Evolutionary conservation across 2,329 filamentous ascomycete genomes (phyloP).

Genomic region (Coleophoma cylindrospora): DNA sequence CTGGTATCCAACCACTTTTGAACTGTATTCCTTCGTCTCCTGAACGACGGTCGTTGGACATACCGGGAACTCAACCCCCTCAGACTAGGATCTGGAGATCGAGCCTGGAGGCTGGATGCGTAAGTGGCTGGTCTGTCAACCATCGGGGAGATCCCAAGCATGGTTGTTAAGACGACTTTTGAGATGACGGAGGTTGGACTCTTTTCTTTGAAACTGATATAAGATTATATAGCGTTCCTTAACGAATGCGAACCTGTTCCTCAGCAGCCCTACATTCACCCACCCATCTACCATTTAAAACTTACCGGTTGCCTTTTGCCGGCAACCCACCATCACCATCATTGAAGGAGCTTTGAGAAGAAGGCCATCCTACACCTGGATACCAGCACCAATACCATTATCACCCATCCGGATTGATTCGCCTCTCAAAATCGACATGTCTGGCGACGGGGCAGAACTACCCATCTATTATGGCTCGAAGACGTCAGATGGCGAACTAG

Average conservation of each 20-base stretch:
- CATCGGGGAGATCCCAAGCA: constrained; percentile 3
- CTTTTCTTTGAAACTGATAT: constrained; percentile 10
- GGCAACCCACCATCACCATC: constrained; percentile 1
- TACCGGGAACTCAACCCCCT: neutral
- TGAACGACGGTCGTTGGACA: neutral
- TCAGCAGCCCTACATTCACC: too few relatives aligned
- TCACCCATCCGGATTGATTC: neutral
- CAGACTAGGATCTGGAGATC: constrained; percentile 1
- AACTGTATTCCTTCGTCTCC: neutral
- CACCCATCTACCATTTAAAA: too few relatives aligned
- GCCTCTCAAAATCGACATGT: constrained; percentile 8
- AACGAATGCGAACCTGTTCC: neutral
- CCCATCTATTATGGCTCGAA: constrained; percentile 13
- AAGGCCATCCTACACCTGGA: constrained; percentile 9
- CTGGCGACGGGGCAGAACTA: constrained; percentile 12
- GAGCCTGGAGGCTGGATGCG: neutral
- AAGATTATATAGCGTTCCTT: constrained; percentile 9
- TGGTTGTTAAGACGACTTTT: constrained; percentile 5
- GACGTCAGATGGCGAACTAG: constrained; percentile 14
- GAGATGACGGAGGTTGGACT: constrained; percentile 10
- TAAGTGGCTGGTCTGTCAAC: neutral
- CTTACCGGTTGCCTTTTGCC: neutral
- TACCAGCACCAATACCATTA: constrained; percentile 7
- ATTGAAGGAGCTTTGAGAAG: constrained; percentile 11
- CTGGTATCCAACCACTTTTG: constrained; percentile 4